Evolutionary conservation across 306 rosid species (phyloP).

Genomic region (Sophora flavescens): DNA sequence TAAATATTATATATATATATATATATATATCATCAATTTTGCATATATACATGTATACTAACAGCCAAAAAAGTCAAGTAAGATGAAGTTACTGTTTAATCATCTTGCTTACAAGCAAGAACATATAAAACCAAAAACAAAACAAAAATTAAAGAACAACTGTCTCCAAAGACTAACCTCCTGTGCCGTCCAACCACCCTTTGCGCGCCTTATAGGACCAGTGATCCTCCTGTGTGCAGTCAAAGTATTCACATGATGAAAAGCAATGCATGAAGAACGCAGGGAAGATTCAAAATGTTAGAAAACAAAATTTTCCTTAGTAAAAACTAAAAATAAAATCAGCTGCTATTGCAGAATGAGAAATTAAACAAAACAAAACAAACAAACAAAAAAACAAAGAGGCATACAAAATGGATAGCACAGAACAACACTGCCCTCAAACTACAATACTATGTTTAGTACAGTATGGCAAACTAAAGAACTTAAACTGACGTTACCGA

Average conservation of each 20-base stretch:
- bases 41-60: conserved; percentile 2
- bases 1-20: background rate
- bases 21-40: no score
- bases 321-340: background rate
- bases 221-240: conserved; percentile 75
- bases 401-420: background rate
- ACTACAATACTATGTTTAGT: background rate
- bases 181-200: conserved; percentile 98
- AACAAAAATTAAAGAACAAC: background rate
- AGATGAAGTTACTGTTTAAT: conserved; percentile 39
- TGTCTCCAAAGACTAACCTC: conserved; percentile 68
- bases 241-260: conserved; percentile 32
- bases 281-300: conserved; percentile 14
- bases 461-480: conserved; percentile 33
- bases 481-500: conserved; percentile 59
- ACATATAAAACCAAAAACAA: conserved; percentile 22
- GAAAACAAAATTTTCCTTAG: background rate
- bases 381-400: no score
- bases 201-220: conserved; percentile 97
- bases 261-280: conserved; percentile 32
- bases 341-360: conserved; percentile 17
- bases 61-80: conserved; percentile 15
- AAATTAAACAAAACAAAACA: conserved; percentile 29
- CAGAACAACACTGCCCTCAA: conserved; percentile 2
- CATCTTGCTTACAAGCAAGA: conserved; percentile 38